A percentile compares a stretch with the other conserved stretches of the same genome.
phyloP scores from a whole-genome alignment of 164 flowering plant genomes.

The Buxus sempervirens region DNA sequence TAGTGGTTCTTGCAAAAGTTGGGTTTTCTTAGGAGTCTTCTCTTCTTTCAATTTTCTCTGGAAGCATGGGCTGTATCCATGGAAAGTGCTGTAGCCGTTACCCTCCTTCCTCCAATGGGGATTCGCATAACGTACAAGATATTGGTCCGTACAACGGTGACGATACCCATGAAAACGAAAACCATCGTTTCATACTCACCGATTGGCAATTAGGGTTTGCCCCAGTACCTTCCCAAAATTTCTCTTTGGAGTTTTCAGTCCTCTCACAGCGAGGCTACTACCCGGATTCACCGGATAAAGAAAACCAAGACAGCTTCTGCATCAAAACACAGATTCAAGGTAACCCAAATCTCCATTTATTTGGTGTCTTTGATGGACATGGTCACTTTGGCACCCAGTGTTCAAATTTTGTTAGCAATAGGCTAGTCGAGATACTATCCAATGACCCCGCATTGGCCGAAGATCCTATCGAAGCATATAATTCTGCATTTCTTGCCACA shows the following conservation, averaged over 20 bases:
- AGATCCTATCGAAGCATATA: slow-evolving; percentile 76
- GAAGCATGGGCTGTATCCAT: slow-evolving; percentile 57
- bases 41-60: not conserved
- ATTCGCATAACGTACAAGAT: slow-evolving; percentile 24
- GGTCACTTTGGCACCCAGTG: slow-evolving; percentile 81
- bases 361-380: slow-evolving; percentile 98
- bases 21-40: not conserved
- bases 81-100: slow-evolving; percentile 56
- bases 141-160: slow-evolving; percentile 10
- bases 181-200: slow-evolving; percentile 28
- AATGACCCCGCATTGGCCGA: slow-evolving; percentile 50
- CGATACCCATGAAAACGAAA: slow-evolving; percentile 2
- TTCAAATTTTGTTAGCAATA: slow-evolving; percentile 74
- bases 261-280: slow-evolving; percentile 83
- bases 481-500: slow-evolving; percentile 49
- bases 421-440: slow-evolving; percentile 56
- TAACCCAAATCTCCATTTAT: slow-evolving; percentile 89
- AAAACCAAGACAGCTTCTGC: slow-evolving; percentile 86
- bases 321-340: slow-evolving; percentile 67
- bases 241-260: slow-evolving; percentile 58
- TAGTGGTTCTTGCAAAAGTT: not conserved
- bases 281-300: slow-evolving; percentile 82
- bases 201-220: slow-evolving; percentile 50
- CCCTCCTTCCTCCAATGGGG: slow-evolving; percentile 37
- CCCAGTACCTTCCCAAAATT: slow-evolving; percentile 66